Conservation (phyloP, 2,329 filamentous ascomycete species). For the Paracoccidioides lutzii region DNA sequence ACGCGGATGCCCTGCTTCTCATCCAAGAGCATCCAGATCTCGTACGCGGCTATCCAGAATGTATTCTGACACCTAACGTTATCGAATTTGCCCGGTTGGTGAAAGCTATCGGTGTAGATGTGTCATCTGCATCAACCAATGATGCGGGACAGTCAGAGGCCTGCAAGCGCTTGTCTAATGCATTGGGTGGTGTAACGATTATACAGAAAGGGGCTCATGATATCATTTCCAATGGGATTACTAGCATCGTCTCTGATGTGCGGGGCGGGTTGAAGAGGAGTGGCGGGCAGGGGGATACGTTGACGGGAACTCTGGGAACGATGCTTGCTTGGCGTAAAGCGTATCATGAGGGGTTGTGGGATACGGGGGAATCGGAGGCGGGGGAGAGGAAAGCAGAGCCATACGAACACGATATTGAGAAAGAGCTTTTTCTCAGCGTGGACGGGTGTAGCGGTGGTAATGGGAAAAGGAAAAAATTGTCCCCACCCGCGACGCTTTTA, state of each 20-base stretch:
- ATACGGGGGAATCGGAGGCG: constrained; percentile 25
- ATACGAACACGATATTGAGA: constrained; percentile 29
- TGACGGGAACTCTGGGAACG: constrained; percentile 81
- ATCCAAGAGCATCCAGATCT: constrained; percentile 64
- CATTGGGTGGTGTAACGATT: constrained; percentile 76
- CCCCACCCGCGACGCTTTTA: constrained; percentile 47
- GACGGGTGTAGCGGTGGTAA: constrained; percentile 22
- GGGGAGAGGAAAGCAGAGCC: constrained; percentile 17
- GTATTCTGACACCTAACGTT: constrained; percentile 87
- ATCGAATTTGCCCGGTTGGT: constrained; percentile 81
- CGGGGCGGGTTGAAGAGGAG: constrained; percentile 77
- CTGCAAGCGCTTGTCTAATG: constrained; percentile 56
- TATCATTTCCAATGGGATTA: constrained; percentile 65
- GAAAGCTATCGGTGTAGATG: constrained; percentile 57
- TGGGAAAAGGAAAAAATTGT: constrained; percentile 43
- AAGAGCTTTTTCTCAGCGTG: constrained; percentile 21
- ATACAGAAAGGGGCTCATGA: constrained; percentile 80
- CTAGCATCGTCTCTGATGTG: constrained; percentile 63
- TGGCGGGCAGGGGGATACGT: constrained; percentile 87
- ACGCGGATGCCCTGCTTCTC: constrained; percentile 76
- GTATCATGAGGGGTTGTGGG: constrained; percentile 76
- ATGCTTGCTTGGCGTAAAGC: constrained; percentile 78
- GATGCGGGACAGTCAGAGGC: constrained; percentile 32
- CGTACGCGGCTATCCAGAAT: constrained; percentile 66
- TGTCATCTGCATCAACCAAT: constrained; percentile 22